phyloP scores from a whole-genome alignment of 176 grass and related monocot species.

The Cenchrus purpureus region DNA sequence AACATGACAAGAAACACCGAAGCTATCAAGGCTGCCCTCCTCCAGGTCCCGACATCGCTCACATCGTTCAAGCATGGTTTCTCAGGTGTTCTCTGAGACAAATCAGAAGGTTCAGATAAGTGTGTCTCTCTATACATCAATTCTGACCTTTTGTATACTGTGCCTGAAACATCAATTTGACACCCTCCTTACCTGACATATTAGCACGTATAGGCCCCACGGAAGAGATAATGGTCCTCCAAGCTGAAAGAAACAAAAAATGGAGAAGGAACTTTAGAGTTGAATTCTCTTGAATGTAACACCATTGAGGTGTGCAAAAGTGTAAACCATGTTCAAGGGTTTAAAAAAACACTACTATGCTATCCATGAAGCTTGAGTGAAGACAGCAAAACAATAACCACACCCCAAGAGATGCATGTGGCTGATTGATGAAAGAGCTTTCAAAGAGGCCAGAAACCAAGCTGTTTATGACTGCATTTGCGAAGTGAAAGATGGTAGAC shows the following conservation, averaged over 20 bases:
- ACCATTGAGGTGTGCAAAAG: neutral
- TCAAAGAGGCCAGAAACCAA: slow-evolving; percentile 3
- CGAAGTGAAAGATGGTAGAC: neutral
- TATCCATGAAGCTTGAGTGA: neutral
- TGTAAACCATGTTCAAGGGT: neutral
- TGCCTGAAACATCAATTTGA: neutral
- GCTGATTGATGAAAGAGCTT: slow-evolving; percentile 1
- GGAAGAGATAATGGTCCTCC: slow-evolving; percentile 89
- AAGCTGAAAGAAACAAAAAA: slow-evolving; percentile 51
- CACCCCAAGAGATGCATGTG: neutral
- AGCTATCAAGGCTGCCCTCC: slow-evolving; percentile 60
- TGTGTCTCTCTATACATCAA: neutral
- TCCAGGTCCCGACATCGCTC: slow-evolving; percentile 87
- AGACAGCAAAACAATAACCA: neutral
- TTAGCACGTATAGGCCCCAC: slow-evolving; percentile 96
- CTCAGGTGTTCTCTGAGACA: slow-evolving; percentile 72
- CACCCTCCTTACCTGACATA: slow-evolving; percentile 77
- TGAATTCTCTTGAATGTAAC: neutral
- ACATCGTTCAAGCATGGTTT: slow-evolving; percentile 98
- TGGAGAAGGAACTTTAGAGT: neutral
- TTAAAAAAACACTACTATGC: neutral
- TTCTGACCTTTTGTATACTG: neutral
- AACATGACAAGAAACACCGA: slow-evolving; percentile 74
- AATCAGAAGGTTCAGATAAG: slow-evolving; percentile 11
- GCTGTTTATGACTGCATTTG: slow-evolving; percentile 1